Base-by-base conservation (phyloP, 2,329 filamentous ascomycete genomes). In the Clonostachys chloroleuca region DNA sequence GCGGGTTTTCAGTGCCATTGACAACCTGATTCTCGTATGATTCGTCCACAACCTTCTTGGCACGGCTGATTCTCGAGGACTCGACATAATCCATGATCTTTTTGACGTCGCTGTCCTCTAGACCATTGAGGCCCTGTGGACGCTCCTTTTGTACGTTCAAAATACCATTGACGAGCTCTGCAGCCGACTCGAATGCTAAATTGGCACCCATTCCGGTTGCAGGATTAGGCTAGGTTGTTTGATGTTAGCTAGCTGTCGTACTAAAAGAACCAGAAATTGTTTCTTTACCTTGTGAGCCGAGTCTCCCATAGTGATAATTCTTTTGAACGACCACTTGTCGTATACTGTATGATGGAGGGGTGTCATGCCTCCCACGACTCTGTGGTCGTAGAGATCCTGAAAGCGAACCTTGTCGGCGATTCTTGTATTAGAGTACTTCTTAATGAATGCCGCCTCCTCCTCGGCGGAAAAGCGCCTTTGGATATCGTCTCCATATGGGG, bases 261-360 rank as follows among this genome's bases (percentile, higher is more conserved):
- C 24, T 30, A 4, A 10, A 10, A 30, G 2, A 30, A 24, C 24
- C 24, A 3, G 24, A 30, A 10, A 30, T 10, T 30, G 24, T 10
- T 14, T 43, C 24, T 10, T 30, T 33, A 43, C 42, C 59, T 67
- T 67, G 48, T 67, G 65, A 2, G 51, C 57, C 1, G 63, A 53
- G 40, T 67, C 64, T 7, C 65, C 65, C 2, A 66, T 48, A 2
- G 52, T 51, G 2, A 66, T 48, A 12, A 65, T 60, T 3, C 63
- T 52, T 12, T 56, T 47, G 44, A 58, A 62, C 43, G 57, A 55
- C 65, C 65, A 68, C 42, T 58, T 59, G 13, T 63, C 53, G 24
- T 53, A 63, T 3, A 63, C 58, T 13, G 57, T 47, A 35, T 68
- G 63, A 12, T 61, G 61, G 1, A 67, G 45, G 0, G 63, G 53